A percentile compares a stretch with the other conserved stretches of the same genome.
Evolutionary conservation across 2,329 filamentous ascomycete species (phyloP).

Genomic region (Nemania sp.): DNA sequence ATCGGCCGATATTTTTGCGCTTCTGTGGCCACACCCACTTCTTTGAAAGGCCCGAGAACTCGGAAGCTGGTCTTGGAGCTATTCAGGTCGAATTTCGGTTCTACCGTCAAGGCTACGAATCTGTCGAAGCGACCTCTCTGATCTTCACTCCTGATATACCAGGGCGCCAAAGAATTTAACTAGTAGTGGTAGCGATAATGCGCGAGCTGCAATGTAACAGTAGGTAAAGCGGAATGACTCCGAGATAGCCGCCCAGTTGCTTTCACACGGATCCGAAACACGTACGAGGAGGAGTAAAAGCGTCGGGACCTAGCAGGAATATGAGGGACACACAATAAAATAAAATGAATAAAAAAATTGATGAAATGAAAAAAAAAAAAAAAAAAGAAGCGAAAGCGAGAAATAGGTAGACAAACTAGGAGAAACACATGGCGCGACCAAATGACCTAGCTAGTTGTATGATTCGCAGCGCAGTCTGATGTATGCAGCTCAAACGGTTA

Average conservation of each 20-base stretch:
- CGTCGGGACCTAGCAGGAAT: background rate
- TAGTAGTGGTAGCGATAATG: background rate
- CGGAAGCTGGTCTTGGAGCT: constrained; percentile 24
- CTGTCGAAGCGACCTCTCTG: constrained; percentile 2
- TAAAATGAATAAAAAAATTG: too few relatives aligned
- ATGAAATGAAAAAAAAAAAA: too few relatives aligned
- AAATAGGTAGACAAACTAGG: background rate
- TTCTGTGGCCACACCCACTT: constrained; percentile 3
- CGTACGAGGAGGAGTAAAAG: constrained; percentile 3
- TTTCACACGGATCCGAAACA: constrained; percentile 32
- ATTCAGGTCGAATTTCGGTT: constrained; percentile 11
- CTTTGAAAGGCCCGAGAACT: constrained; percentile 24
- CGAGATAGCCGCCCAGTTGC: constrained; percentile 19
- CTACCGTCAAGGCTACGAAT: background rate
- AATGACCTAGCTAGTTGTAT: constrained; percentile 16
- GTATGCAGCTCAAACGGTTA: constrained; percentile 34
- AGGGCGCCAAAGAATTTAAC: background rate
- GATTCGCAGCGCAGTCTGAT: constrained; percentile 24
- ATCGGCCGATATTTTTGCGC: constrained; percentile 25
- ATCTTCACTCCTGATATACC: constrained; percentile 15
- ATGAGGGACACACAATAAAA: background rate
- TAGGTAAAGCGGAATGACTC: constrained; percentile 9
- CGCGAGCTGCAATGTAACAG: constrained; percentile 19
- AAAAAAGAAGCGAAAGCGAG: background rate
- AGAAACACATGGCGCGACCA: constrained; percentile 2